Evolutionary conservation across 2,329 filamentous ascomycete species (phyloP).

Genomic region (Teratosphaeria viscida): DNA sequence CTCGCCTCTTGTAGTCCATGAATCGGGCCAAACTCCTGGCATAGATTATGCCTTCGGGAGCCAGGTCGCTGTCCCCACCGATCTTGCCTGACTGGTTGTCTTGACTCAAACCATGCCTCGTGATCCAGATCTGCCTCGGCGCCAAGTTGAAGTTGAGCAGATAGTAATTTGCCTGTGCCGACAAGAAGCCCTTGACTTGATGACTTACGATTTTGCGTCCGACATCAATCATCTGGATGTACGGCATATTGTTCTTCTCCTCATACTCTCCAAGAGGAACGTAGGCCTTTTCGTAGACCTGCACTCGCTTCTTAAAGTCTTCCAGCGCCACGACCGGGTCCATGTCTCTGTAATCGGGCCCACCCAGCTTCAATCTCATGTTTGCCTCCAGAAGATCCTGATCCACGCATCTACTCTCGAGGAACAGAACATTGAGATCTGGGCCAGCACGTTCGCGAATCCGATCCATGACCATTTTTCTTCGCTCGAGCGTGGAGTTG

Average conservation of each 20-base stretch:
- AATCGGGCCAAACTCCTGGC: slow-evolving; percentile 71
- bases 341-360: slow-evolving; percentile 91
- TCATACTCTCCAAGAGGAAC: slow-evolving; percentile 68
- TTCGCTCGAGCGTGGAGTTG: slow-evolving; percentile 82
- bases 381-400: slow-evolving; percentile 79
- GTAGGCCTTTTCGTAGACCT: slow-evolving; percentile 89
- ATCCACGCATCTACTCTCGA: slow-evolving; percentile 89
- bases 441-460: slow-evolving; percentile 76
- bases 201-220: slow-evolving; percentile 88
- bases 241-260: slow-evolving; percentile 82
- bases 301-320: slow-evolving; percentile 88
- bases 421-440: slow-evolving; percentile 79
- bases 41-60: slow-evolving; percentile 68
- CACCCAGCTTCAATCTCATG: slow-evolving; percentile 92
- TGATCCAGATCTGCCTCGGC: slow-evolving; percentile 96
- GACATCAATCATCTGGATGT: slow-evolving; percentile 96
- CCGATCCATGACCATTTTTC: slow-evolving; percentile 63
- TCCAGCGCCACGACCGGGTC: slow-evolving; percentile 73
- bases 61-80: slow-evolving; percentile 79
- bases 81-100: slow-evolving; percentile 85
- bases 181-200: slow-evolving; percentile 82
- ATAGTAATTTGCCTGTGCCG: slow-evolving; percentile 86
- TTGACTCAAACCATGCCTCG: slow-evolving; percentile 78
- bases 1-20: slow-evolving; percentile 66
- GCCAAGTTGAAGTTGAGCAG: slow-evolving; percentile 94